Evolutionary conservation across 2,329 filamentous ascomycete species (phyloP).

Genomic region (Fusarium sp.): DNA sequence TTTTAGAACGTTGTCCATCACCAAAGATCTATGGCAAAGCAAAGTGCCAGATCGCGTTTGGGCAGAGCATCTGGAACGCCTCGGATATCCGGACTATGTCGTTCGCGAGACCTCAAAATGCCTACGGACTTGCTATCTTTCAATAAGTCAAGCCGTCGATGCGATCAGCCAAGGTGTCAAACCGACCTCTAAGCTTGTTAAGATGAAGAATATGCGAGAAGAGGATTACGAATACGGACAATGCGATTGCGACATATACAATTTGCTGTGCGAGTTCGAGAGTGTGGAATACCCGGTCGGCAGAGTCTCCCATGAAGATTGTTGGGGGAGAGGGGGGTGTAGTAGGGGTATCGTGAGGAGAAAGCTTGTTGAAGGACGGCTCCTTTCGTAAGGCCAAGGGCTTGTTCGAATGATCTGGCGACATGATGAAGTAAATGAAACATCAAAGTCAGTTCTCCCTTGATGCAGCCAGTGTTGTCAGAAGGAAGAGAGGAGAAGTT

Average conservation of each 20-base stretch:
- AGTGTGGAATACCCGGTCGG: slow-evolving; percentile 27
- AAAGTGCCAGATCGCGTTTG: slow-evolving; percentile 3
- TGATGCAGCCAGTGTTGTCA: neutral
- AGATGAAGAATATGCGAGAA: neutral
- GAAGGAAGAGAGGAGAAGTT: neutral
- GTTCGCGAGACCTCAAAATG: slow-evolving; percentile 3
- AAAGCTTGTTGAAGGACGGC: neutral
- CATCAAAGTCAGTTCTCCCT: neutral
- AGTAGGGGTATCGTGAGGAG: neutral
- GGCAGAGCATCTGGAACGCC: slow-evolving; percentile 4
- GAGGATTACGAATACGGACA: neutral
- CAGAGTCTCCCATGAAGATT: slow-evolving; percentile 5
- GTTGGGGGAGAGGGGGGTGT: neutral
- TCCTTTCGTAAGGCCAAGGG: neutral
- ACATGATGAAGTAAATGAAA: neutral
- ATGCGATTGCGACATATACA: slow-evolving; percentile 1
- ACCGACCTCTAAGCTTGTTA: neutral
- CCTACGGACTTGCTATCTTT: slow-evolving; percentile 6
- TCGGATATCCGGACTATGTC: slow-evolving; percentile 9
- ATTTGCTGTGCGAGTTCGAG: slow-evolving; percentile 28
- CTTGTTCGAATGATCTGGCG: neutral
- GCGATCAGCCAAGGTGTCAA: neutral
- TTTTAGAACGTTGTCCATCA: neutral
- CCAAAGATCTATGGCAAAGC: slow-evolving; percentile 16
- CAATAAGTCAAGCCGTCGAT: slow-evolving; percentile 4